Evolutionary conservation across 1,284 basidiomycete species (phyloP), one percentile per base, ranked within the genome.

Genomic region (Retiboletus fuscus): DNA sequence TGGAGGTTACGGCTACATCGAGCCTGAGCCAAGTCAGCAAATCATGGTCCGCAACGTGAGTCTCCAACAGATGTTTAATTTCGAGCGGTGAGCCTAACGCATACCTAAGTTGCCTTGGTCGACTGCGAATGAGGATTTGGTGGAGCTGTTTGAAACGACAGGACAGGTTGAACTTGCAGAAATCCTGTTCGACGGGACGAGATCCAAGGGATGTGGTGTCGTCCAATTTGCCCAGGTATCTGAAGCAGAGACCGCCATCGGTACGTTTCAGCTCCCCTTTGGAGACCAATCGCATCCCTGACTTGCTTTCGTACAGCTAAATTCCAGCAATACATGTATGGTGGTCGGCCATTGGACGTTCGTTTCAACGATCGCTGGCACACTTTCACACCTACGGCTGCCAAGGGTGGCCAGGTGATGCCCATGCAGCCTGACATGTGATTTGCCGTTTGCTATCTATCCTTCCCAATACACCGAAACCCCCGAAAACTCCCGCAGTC

Each of bases 111-210:
- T 99, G 26, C 97, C 97, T 1, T 99, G 96, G 96, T 98, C 96
- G 24, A 99, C 97, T 47, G 95, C 96, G n/a, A 98, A 99, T 82
- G 97, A 99, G 80, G 97, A 99, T 81, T 86, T 99, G 43, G 97
- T 99, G 34, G 97, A 99, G 84, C 85, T 99, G 44, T 99, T 99
- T 79, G 97, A 98, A 86, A 99, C 97, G 44, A 98, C 96, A 2
- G 97, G 97, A 16, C 93, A 93, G 74, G 97, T 99, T 46, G 93
- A 96, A 77, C 86, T 96, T 61, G 97, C 97, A 16, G 97, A 99
- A 83, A 96, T 99, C 75, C 82, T 99, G 64, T 96, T 94, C 77
- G 97, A 98, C 73, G 94, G 94, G 43, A 91, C 92, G 13, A 91
- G 97, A 69, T 96, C 95, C 64, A 97, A 97, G 82, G 97, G 97